Evolutionary conservation across 768 basidiomycete genomes (phyloP).

Genomic region (Leccinum imitatum): DNA sequence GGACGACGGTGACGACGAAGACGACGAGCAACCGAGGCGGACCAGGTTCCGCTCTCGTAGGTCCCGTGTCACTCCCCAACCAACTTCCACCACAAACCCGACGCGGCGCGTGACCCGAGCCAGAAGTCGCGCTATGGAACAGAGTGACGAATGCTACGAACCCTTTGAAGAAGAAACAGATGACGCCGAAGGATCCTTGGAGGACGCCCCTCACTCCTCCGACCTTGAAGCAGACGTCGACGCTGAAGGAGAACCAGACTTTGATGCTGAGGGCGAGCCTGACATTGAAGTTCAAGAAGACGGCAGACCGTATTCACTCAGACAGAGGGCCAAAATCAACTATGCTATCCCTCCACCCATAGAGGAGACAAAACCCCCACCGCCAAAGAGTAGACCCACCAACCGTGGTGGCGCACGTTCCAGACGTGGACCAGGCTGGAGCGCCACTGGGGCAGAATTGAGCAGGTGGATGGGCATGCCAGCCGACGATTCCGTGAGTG

Average conservation of each 20-base stretch:
- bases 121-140: conserved; percentile 28
- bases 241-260: conserved; percentile 41
- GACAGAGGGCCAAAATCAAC: conserved; percentile 65
- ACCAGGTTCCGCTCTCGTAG: conserved; percentile 13
- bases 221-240: conserved; percentile 38
- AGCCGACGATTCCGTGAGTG: conserved; percentile 67
- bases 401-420: conserved; percentile 39
- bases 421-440: conserved; percentile 67
- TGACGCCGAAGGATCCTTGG: conserved; percentile 60
- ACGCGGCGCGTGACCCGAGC: conserved; percentile 23
- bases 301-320: conserved; percentile 51
- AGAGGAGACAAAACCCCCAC: conserved; percentile 56
- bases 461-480: conserved; percentile 74
- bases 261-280: conserved; percentile 38
- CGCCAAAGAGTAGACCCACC: conserved; percentile 38
- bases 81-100: conserved; percentile 7
- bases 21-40: conserved; percentile 26
- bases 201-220: conserved; percentile 46
- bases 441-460: conserved; percentile 74
- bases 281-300: conserved; percentile 43
- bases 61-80: conserved; percentile 27
- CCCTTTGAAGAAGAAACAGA: conserved; percentile 49
- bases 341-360: conserved; percentile 82
- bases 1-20: conserved; percentile 35
- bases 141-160: conserved; percentile 53